These are phyloP conservation scores for Trichoderma sp. DNA, from an alignment of 2,329 filamentous ascomycete genomes.

Conservation along the genomic window DNA sequence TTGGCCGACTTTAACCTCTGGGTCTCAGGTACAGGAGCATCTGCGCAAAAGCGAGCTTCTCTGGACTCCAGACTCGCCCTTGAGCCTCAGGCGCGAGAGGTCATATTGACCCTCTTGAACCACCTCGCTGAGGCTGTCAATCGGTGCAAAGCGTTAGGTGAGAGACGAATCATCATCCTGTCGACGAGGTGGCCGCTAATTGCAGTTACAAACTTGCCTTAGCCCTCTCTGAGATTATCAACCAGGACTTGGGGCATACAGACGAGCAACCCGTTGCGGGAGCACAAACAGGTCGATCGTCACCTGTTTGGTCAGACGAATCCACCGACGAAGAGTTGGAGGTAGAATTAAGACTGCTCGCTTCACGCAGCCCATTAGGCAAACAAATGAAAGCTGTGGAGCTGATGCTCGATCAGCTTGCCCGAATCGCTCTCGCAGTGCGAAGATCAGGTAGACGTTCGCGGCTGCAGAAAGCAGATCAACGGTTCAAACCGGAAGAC, in stretches of 20 bases:
- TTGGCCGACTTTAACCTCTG: conserved; percentile 28
- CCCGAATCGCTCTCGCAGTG: conserved; percentile 23
- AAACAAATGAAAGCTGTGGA: conserved; percentile 18
- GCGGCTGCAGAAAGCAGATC: conserved; percentile 23
- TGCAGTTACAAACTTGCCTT: background rate
- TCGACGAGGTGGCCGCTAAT: background rate
- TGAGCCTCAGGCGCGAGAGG: conserved; percentile 13
- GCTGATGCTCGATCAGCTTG: conserved; percentile 26
- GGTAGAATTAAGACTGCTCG: background rate
- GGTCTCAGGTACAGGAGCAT: conserved; percentile 26
- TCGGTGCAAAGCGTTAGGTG: conserved; percentile 7
- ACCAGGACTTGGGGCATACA: background rate
- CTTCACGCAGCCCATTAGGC: background rate
- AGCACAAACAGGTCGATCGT: background rate
- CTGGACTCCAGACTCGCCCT: conserved; percentile 16
- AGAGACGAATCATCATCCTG: background rate
- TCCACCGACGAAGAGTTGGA: conserved; percentile 1
- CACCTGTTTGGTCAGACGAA: conserved; percentile 1
- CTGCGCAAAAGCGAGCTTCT: conserved; percentile 13
- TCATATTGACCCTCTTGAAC: conserved; percentile 14
- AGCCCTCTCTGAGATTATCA: background rate
- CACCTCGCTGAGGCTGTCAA: conserved; percentile 16
- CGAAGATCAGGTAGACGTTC: conserved; percentile 26
- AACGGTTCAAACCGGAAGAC: conserved; percentile 12
- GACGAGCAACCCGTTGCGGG: background rate